Percentiles rank a stretch among this genome's conserved stretches.
Evolutionary conservation across 192 early-diverging fungal genomes (phyloP).

Genomic region (Backusella macrospora): DNA sequence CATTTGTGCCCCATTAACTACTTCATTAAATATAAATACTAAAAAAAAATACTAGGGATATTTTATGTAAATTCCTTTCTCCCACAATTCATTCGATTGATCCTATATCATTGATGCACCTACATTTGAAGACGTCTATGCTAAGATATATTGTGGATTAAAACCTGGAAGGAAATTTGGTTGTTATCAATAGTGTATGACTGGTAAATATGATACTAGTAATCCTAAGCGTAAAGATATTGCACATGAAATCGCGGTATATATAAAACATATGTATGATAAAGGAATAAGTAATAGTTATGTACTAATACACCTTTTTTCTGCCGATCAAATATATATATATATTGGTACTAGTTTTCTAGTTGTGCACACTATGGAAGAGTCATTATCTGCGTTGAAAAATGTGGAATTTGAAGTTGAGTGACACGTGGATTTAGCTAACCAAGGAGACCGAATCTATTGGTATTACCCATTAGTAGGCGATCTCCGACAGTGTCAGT

Average conservation of each 20-base stretch:
- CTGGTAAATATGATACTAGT: conserved; percentile 80
- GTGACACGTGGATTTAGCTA: conserved; percentile 62
- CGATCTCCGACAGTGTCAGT: conserved; percentile 52
- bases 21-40: not conserved
- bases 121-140: conserved; percentile 81
- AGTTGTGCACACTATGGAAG: conserved; percentile 73
- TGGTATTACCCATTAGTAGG: conserved; percentile 88
- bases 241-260: conserved; percentile 78
- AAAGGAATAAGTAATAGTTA: not conserved
- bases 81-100: conserved; percentile 78
- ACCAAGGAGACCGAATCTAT: conserved; percentile 65
- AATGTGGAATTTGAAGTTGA: conserved; percentile 87
- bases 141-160: conserved; percentile 85
- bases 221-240: conserved; percentile 76
- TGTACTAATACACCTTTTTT: no score
- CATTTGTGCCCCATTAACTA: not conserved
- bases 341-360: conserved; percentile 81
- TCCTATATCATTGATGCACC: conserved; percentile 94
- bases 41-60: conserved; percentile 61
- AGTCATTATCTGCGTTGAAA: conserved; percentile 78
- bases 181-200: conserved; percentile 94
- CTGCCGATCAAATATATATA: not conserved
- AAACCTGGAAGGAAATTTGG: conserved; percentile 95
- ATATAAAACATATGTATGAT: no score
- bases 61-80: conserved; percentile 89